Percentiles rank a stretch among this genome's conserved stretches.
phyloP scores from a whole-genome alignment of 179 eudicot genomes.

The Monotropa hypopitys region DNA sequence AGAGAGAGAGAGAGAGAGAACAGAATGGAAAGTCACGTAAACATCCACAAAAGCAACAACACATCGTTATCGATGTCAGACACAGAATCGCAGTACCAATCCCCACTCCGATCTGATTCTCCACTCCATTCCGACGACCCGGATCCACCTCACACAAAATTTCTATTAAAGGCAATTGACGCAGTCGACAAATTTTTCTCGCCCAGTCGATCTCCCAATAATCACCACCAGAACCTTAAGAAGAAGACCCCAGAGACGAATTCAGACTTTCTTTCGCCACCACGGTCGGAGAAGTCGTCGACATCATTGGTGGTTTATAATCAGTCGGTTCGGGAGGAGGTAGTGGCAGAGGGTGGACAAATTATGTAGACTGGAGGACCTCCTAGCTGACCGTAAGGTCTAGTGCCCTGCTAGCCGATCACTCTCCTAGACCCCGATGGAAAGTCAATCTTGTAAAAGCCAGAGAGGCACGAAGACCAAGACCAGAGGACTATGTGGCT shows the following conservation, averaged over 20 bases:
- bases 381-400: too few relatives aligned
- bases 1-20: neutral
- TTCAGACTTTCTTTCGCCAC: neutral
- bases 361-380: too few relatives aligned
- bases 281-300: neutral
- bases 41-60: neutral
- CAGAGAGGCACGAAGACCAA: too few relatives aligned
- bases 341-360: conserved; percentile 11
- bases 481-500: too few relatives aligned
- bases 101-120: conserved; percentile 42
- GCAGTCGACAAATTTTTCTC: conserved; percentile 45
- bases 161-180: conserved; percentile 23
- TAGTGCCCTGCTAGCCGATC: too few relatives aligned
- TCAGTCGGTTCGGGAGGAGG: conserved; percentile 26
- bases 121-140: conserved; percentile 43
- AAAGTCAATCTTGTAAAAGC: too few relatives aligned
- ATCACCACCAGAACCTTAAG: conserved; percentile 8
- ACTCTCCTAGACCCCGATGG: too few relatives aligned
- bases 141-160: neutral
- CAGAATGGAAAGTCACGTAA: neutral
- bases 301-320: conserved; percentile 23
- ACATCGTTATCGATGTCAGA: conserved; percentile 27
- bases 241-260: neutral
- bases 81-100: conserved; percentile 37
- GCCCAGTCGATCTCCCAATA: conserved; percentile 36